phyloP scores from a whole-genome alignment of 2,329 filamentous ascomycete species.

The Chaetomiaceae sp. region DNA sequence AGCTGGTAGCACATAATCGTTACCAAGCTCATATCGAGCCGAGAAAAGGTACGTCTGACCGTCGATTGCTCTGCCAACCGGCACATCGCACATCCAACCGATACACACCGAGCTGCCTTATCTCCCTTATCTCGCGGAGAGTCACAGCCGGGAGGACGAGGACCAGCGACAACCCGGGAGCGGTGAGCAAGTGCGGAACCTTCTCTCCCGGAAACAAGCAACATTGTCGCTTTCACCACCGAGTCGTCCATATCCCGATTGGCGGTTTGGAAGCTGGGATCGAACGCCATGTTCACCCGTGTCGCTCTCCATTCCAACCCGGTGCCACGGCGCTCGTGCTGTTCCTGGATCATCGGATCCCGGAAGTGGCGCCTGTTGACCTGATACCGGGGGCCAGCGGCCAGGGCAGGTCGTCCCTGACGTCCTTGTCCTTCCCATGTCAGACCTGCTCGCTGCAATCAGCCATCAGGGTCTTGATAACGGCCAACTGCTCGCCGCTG shows the following conservation, averaged over 20 bases:
- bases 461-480: slow-evolving; percentile 18
- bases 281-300: slow-evolving; percentile 19
- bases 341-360: slow-evolving; percentile 21
- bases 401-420: slow-evolving; percentile 8
- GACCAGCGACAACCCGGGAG: slow-evolving; percentile 16
- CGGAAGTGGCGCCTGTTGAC: slow-evolving; percentile 20
- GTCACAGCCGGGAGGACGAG: slow-evolving; percentile 7
- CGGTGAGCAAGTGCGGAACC: slow-evolving; percentile 23
- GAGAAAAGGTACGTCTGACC: slow-evolving; percentile 16
- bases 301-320: slow-evolving; percentile 21
- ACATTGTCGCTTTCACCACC: neutral
- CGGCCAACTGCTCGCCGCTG: slow-evolving; percentile 14
- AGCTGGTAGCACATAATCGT: neutral
- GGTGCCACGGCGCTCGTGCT: slow-evolving; percentile 21
- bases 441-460: slow-evolving; percentile 14
- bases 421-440: slow-evolving; percentile 13
- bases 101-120: neutral
- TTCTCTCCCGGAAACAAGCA: slow-evolving; percentile 19
- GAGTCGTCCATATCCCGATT: slow-evolving; percentile 15
- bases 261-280: slow-evolving; percentile 12
- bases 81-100: slow-evolving; percentile 2
- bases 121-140: slow-evolving; percentile 16
- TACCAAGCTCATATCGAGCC: neutral
- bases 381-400: slow-evolving; percentile 16
- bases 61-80: neutral